Evolutionary conservation across 2,329 filamentous ascomycete species (phyloP).

Genomic region (Beauveria asiatica): DNA sequence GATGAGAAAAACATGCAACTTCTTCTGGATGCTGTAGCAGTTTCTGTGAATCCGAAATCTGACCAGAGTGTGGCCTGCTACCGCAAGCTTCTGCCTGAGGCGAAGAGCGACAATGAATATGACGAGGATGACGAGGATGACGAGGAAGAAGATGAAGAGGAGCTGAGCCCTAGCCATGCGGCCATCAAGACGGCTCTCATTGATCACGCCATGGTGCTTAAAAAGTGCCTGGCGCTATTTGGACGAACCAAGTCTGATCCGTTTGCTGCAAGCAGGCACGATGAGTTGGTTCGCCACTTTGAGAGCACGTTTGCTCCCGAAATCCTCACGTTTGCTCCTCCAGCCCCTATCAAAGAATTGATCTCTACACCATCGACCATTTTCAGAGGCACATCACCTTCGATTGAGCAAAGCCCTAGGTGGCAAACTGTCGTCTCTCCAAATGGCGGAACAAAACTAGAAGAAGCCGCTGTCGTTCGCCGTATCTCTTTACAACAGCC

Average conservation of each 20-base stretch:
- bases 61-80: slow-evolving; percentile 75
- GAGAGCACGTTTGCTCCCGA: slow-evolving; percentile 56
- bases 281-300: slow-evolving; percentile 55
- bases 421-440: slow-evolving; percentile 25
- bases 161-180: slow-evolving; percentile 56
- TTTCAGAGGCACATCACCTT: slow-evolving; percentile 42
- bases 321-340: slow-evolving; percentile 52
- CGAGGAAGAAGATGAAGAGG: slow-evolving; percentile 37
- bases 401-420: slow-evolving; percentile 27
- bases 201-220: slow-evolving; percentile 82
- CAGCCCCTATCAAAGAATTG: slow-evolving; percentile 33
- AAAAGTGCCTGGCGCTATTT: slow-evolving; percentile 67
- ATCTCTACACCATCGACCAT: slow-evolving; percentile 35
- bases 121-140: slow-evolving; percentile 30
- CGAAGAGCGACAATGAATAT: slow-evolving; percentile 28
- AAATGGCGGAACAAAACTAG: slow-evolving; percentile 29
- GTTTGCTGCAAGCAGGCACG: slow-evolving; percentile 16
- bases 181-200: slow-evolving; percentile 78
- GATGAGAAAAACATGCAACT: slow-evolving; percentile 61
- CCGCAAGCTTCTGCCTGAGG: slow-evolving; percentile 59
- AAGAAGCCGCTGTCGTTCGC: slow-evolving; percentile 42
- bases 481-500: slow-evolving; percentile 42
- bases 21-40: slow-evolving; percentile 66
- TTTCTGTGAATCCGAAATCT: slow-evolving; percentile 65
- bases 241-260: slow-evolving; percentile 41